phyloP scores from a whole-genome alignment of 495 filamentous ascomycete species.

The Staphylotrichum tortipilum region DNA sequence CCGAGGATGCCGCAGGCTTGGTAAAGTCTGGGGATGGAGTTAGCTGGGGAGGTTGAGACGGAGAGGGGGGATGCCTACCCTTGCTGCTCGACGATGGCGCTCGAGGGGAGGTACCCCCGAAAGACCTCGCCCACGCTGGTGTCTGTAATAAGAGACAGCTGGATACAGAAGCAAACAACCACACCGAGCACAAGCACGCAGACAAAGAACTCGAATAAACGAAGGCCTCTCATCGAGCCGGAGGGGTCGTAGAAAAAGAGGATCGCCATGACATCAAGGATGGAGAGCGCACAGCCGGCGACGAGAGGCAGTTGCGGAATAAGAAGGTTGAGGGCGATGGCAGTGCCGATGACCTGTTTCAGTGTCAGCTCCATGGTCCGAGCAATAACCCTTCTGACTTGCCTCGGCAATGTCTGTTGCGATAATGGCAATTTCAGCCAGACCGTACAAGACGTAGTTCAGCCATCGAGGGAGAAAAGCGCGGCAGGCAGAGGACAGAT shows the following conservation, averaged over 20 bases:
- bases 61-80: no score
- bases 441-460: slow-evolving; percentile 19
- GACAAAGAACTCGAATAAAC: slow-evolving; percentile 75
- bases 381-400: no score
- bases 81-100: slow-evolving; percentile 53
- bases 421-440: slow-evolving; percentile 25
- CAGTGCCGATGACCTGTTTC: slow-evolving; percentile 72
- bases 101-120: slow-evolving; percentile 71
- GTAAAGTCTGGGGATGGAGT: no score
- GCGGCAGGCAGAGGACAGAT: slow-evolving; percentile 22
- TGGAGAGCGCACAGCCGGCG: slow-evolving; percentile 77
- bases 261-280: slow-evolving; percentile 76
- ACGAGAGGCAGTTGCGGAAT: slow-evolving; percentile 69
- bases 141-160: slow-evolving; percentile 67
- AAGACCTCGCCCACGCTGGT: slow-evolving; percentile 70
- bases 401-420: slow-evolving; percentile 61
- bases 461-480: slow-evolving; percentile 26
- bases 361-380: slow-evolving; percentile 2
- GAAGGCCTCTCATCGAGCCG: slow-evolving; percentile 62
- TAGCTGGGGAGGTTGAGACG: no score
- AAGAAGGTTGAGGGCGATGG: slow-evolving; percentile 82
- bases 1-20: slow-evolving; percentile 89
- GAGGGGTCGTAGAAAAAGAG: slow-evolving; percentile 76
- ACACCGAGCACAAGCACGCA: slow-evolving; percentile 72
- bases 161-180: slow-evolving; percentile 84